Base-by-base conservation (phyloP, 441 rosid genomes). In the Aquilaria agallochum region DNA sequence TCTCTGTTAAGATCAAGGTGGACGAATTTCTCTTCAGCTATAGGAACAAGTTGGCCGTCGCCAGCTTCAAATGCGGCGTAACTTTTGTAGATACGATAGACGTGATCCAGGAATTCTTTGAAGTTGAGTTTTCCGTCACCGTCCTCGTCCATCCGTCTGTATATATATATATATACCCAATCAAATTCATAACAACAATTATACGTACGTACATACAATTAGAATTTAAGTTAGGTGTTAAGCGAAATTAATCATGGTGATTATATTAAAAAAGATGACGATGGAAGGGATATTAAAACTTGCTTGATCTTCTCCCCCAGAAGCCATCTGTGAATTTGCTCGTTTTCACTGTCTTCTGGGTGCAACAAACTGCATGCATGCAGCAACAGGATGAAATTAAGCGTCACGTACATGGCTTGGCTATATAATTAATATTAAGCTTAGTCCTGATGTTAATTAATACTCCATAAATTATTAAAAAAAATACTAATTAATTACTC, bases 341-440 rank as follows among this genome's bases (percentile, higher is more conserved):
- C 67, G 66, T 79, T 85, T 71, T 72, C 66, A 46, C 90, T 81
- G 49, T 89, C 94, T 74, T 83, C 90, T 3, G 96, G 94, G 34
- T 89, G 84, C 72, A 87, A 74, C 77, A 89, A 85, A 59, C 94
- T 87, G 80, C 61, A 69, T 10, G 13, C 9, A 36, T 12, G 27
- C 1, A 20, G 27, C 27, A 20, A 1, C 27, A 20, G 27, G 27
- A 20, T 20, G 27, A 20, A 1, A 20, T 20, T 20, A 20, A 20
- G 27, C 27, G 27, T 20, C 27, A 20, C 27, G 27, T 20, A 20
- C 27, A 20, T 20, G 27, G 27, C 27, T 20, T 20, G 27, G 27
- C 27, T 20, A 20, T 20, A 20, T 20, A 20, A 20, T 20, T 20
- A 20, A 20, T 20, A 20, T 20, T 20, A 20, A 20, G 1, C 27